Evolutionary conservation across 306 rosid species (phyloP), one percentile per base, ranked within the genome.

Genomic region (Vigna mungo): DNA sequence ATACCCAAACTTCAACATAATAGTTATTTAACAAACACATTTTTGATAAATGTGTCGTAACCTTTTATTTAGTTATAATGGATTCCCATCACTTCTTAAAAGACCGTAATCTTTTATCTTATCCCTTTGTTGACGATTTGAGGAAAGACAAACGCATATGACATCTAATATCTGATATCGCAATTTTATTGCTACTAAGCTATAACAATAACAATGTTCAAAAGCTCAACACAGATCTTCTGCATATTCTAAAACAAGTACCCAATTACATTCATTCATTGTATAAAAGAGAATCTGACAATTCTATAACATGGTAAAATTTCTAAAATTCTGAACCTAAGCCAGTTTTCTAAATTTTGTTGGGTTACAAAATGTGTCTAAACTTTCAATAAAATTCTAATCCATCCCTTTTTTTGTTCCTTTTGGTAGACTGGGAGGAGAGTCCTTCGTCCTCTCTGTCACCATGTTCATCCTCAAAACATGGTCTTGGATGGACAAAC

Each of bases 291-390:
- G 78, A 65, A 56, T 46, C 54, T 65, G 67, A 71, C 46, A 64
- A 74, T 76, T 71, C 77, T 78, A 53, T 79, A 65, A 79, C 78
- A 59, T 20, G 20, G 79, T 70, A 75, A 79, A 65, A 20, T 59
- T 67, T 75, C 88, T 82, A 79, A 75, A 36, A 79, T 48, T 65
- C 84, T 85, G 82, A 85, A 71, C 77, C 84, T 82, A 75, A 23
- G 74, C 76, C 84, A 78, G 66, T 56, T 60, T 71, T 63, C 80
- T 79, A 79, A 79, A 39, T 30, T 56, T 71, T 66, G 68, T 51
- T 56, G 72, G 54, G 72, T 58, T 83, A 73, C 77, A 82, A 46
- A 30, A 32, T 71, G 79, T 72, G 80, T 51, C 83, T 63, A 77
- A 72, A 23, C 47, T 71, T 71, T 71, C 18, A 17, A 68, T 3